phyloP scores from a whole-genome alignment of 1,284 basidiomycete genomes.

The Porodaedalea pini region DNA sequence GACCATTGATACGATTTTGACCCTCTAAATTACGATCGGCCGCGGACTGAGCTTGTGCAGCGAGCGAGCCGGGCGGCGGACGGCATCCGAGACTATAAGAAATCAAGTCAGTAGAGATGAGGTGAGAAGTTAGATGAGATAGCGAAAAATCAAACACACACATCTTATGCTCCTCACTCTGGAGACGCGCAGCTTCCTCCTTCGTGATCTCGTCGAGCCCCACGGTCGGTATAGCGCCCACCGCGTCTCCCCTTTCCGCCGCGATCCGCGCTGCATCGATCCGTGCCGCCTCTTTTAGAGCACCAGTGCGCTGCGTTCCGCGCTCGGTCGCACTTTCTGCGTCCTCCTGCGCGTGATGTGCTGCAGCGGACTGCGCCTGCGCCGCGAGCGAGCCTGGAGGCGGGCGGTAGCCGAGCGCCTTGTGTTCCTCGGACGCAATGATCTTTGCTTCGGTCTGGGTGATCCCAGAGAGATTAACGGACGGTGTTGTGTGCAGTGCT shows the following conservation, averaged over 20 bases:
- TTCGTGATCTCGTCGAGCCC: slow-evolving; percentile 15
- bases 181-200: slow-evolving; percentile 18
- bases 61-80: slow-evolving; percentile 19
- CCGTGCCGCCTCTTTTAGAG: slow-evolving; percentile 12
- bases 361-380: slow-evolving; percentile 17
- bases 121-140: not conserved
- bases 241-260: slow-evolving; percentile 4
- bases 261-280: slow-evolving; percentile 12
- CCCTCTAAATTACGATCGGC: slow-evolving; percentile 5
- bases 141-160: not conserved
- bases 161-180: slow-evolving; percentile 21
- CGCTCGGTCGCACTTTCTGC: not conserved
- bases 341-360: slow-evolving; percentile 18
- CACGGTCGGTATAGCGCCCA: slow-evolving; percentile 9
- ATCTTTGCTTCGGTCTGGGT: slow-evolving; percentile 17
- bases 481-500: not conserved
- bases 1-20: slow-evolving; percentile 11
- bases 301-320: not conserved
- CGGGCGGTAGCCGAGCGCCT: slow-evolving; percentile 25
- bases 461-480: not conserved
- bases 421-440: slow-evolving; percentile 28
- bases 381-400: slow-evolving; percentile 21
- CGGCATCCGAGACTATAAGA: slow-evolving; percentile 12
- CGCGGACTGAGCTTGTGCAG: slow-evolving; percentile 19
- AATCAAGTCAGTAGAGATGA: not conserved